Evolutionary conservation across 768 basidiomycete genomes (phyloP).

Genomic region (Podaxis sp.): DNA sequence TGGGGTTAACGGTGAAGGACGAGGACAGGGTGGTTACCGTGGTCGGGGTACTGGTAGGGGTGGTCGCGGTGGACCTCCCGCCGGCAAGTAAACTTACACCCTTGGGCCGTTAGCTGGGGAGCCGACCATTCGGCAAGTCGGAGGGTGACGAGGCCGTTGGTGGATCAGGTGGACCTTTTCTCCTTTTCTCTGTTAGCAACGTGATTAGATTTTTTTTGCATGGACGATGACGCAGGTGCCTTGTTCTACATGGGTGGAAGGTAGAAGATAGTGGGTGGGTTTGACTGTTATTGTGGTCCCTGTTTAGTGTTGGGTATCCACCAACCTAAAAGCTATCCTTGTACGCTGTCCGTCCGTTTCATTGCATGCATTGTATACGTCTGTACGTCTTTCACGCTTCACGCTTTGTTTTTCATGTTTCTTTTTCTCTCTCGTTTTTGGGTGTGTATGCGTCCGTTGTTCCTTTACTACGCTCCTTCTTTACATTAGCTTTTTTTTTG

Average conservation of each 20-base stretch:
- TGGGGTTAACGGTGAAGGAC: slow-evolving; percentile 46
- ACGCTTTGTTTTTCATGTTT: slow-evolving; percentile 12
- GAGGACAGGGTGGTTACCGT: slow-evolving; percentile 29
- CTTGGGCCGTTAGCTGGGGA: not conserved
- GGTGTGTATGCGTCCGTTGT: slow-evolving; percentile 1
- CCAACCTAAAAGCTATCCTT: slow-evolving; percentile 12
- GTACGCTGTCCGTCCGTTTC: slow-evolving; percentile 8
- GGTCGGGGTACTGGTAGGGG: slow-evolving; percentile 29
- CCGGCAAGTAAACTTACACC: slow-evolving; percentile 9
- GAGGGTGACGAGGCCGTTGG: not conserved
- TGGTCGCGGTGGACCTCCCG: slow-evolving; percentile 26
- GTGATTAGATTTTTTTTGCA: not conserved
- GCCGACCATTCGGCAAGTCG: not conserved
- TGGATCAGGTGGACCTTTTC: not conserved
- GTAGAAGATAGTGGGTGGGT: slow-evolving; percentile 1
- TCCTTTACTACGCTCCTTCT: slow-evolving; percentile 10
- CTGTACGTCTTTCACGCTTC: slow-evolving; percentile 12
- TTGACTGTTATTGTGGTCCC: not conserved
- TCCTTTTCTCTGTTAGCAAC: slow-evolving; percentile 7
- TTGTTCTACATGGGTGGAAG: slow-evolving; percentile 1
- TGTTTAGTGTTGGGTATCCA: not conserved
- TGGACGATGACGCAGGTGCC: slow-evolving; percentile 2
- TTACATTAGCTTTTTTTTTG: not conserved
- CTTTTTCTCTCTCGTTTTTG: slow-evolving; percentile 8
- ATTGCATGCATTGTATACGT: slow-evolving; percentile 11